A percentile compares a stretch with the other conserved stretches of the same genome.
Evolutionary conservation across 2,329 filamentous ascomycete genomes (phyloP).

Genomic region (Chlorencoelia australis): DNA sequence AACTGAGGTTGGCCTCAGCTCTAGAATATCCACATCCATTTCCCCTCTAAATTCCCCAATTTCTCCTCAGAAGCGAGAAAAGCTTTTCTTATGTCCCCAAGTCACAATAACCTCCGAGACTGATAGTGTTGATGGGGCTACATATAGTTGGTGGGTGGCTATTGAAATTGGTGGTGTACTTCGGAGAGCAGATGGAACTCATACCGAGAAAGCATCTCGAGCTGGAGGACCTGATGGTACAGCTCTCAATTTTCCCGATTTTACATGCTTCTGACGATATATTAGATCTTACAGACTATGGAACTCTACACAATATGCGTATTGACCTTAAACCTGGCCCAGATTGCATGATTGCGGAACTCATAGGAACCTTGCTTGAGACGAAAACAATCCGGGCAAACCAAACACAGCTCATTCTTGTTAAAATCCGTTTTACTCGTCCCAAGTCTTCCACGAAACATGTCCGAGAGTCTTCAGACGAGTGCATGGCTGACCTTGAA

Average conservation of each 20-base stretch:
- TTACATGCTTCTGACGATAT: no score
- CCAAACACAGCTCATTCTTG: conserved; percentile 24
- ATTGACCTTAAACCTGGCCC: conserved; percentile 20
- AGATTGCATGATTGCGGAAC: conserved; percentile 19
- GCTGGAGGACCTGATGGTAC: no score
- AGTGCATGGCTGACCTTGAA: conserved; percentile 49
- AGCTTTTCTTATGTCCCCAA: conserved; percentile 20
- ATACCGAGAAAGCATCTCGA: no score
- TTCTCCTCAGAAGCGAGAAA: not conserved
- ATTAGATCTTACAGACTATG: conserved; percentile 15
- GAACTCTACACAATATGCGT: conserved; percentile 22
- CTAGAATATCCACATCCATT: conserved; percentile 7
- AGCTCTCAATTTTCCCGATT: no score
- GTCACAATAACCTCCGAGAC: conserved; percentile 26
- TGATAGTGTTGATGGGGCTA: conserved; percentile 21
- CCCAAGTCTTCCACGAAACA: conserved; percentile 16
- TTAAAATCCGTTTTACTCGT: conserved; percentile 19
- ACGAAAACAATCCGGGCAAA: conserved; percentile 15
- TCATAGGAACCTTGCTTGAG: conserved; percentile 22
- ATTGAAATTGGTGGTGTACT: conserved; percentile 27
- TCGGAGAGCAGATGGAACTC: conserved; percentile 13
- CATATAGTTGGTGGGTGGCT: conserved; percentile 27
- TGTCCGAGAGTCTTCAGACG: conserved; percentile 37
- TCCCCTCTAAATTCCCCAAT: not conserved
- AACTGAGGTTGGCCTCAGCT: conserved; percentile 13